Evolutionary conservation across 1,139 yeast genomes (phyloP), one percentile per base, ranked within the genome.

Genomic region (Candida albicans): DNA sequence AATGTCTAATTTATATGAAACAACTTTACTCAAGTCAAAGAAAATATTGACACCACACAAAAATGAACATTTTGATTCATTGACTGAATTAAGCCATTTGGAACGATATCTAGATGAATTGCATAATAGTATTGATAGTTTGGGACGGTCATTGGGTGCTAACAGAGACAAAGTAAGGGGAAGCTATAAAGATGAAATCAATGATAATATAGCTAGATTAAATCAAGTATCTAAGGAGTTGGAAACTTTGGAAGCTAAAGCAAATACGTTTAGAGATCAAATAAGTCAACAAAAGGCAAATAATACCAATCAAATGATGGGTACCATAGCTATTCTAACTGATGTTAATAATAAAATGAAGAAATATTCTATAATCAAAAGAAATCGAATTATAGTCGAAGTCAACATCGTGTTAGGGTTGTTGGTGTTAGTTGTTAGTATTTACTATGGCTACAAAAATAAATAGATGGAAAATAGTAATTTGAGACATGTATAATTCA

Each of bases 251-350:
- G 74, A 69, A 39, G 43, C 31, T 31, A 60, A 70, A 25, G 58
- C 72, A 11, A 57, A 56, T 27, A 46, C 44, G 13, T 58, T 67
- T 33, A 63, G 61, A 48, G 43, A 47, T 5, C 51, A 55, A 13
- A 62, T 70, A 27, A 56, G 57, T n/a, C 46, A 51, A 28, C 62
- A 62, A 46, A 70, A 70, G 49, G 40, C 50, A 4, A 46, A 55
- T 8, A 57, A 71, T 52, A 51, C 62, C 26, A 46, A 50, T 24
- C 65, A 62, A n/a, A 56, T 72, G 44, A 52, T 56, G n/a, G 58
- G 56, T 14, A 65, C 65, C 44, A 52, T 73, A 39, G 66, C 62
- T 33, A 43, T 64, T 4, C 57, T 73, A 50, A 77, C 72, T 42
- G 50, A 54, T 18, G 58, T 73, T 6, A 65, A 67, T 39, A 48